These are phyloP conservation scores for Agaricus subrufescens DNA, from an alignment of 768 basidiomycete species.

Conservation along the genomic window DNA sequence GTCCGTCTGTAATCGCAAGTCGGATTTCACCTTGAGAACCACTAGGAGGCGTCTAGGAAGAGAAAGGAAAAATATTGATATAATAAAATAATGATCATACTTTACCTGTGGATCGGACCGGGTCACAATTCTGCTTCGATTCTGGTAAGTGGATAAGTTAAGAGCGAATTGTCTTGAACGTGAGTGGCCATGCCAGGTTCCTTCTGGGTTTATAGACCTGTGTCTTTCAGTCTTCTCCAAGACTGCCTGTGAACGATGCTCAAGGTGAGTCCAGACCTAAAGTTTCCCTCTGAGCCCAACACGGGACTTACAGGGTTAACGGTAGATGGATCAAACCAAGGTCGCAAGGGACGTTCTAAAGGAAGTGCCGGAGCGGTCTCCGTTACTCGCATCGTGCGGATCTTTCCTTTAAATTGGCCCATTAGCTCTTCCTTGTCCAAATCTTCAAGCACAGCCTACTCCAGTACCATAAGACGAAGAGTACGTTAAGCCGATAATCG, in stretches of 20 bases:
- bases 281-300: not conserved
- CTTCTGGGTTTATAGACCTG: slow-evolving; percentile 1
- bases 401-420: not conserved
- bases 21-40: not conserved
- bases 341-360: not conserved
- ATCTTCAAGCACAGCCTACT: slow-evolving; percentile 1
- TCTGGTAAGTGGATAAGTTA: not conserved
- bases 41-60: slow-evolving; percentile 6
- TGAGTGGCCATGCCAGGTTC: slow-evolving; percentile 7
- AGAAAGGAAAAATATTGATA: not conserved
- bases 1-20: too few relatives aligned
- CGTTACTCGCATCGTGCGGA: not conserved
- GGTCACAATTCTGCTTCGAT: not conserved
- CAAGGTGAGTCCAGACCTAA: not conserved
- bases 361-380: not conserved
- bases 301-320: not conserved
- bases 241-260: not conserved
- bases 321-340: slow-evolving; percentile 2
- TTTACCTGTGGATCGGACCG: not conserved
- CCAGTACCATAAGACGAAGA: not conserved
- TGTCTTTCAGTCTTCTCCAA: not conserved
- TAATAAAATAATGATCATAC: too few relatives aligned
- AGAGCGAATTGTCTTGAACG: not conserved
- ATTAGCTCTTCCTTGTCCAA: not conserved
- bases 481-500: too few relatives aligned